Evolutionary conservation across 345 rosid genomes (phyloP), one percentile per base, ranked within the genome.

Genomic region (Euclidium syriacum): DNA sequence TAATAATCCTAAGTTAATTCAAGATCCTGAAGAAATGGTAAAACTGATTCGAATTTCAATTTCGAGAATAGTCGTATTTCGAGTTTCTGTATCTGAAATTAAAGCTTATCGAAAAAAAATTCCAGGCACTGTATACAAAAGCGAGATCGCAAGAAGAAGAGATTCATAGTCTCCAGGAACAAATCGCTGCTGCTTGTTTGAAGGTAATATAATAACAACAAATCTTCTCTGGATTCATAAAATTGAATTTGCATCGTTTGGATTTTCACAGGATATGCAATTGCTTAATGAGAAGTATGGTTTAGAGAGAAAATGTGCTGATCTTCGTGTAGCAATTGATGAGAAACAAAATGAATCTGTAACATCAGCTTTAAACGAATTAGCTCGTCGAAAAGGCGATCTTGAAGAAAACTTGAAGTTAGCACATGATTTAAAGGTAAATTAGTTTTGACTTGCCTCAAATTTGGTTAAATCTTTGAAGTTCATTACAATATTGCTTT

Each of bases 251-350:
- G 49, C 18, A 65, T 39, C 48, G 30, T 59, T 38, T 75, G 70
- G 70, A 16, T 58, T 33, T n/a, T n/a, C n/a, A 65, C 88, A 94
- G 99, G 96, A 94, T 72, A 59, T 94, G 84, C 92, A 87, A 76
- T 67, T 83, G 67, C 70, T 83, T 64, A 85, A 75, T 67, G 99
- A 94, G 62, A 87, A 85, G 70, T 85, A 75, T 75, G 76, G 78
- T 3, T 62, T 85, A 67, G 99, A 94, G 77, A 85, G 87, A 81
- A 87, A 83, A 75, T 77, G 85, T 58, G 80, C 99, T n/a, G 96
- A 94, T 65, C 81, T 94, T 47, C 76, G 96, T 70, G 81, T 87
- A 96, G 99, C 86, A 41, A 75, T 90, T 60, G 95, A 90, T 78
- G 97, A 94, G 74, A 90, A 84, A 75, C 88, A 90, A 73, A 87